phyloP scores from a whole-genome alignment of 805 yeast genomes.

The Wickerhamiella azyma region DNA sequence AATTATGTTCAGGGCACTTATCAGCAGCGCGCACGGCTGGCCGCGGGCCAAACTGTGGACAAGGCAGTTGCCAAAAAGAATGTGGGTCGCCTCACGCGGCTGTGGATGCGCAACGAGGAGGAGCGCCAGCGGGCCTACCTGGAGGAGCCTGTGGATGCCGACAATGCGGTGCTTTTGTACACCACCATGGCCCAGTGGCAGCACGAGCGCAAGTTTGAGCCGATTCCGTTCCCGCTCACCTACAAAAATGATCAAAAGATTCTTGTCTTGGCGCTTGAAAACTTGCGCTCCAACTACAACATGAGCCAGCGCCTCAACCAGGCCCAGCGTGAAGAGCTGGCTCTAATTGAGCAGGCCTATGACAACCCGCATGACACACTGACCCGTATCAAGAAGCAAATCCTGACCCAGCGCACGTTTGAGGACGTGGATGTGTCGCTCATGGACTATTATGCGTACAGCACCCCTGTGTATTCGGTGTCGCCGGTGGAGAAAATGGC shows the following conservation, averaged over 20 bases:
- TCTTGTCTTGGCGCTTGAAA: constrained; percentile 77
- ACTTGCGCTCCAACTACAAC: constrained; percentile 65
- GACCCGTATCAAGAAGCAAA: constrained; percentile 64
- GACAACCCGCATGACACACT: constrained; percentile 93
- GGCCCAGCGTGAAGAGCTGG: constrained; percentile 80
- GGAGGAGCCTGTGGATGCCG: constrained; percentile 70
- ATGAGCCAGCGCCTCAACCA: constrained; percentile 69
- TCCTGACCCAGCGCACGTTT: constrained; percentile 81
- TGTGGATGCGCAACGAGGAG: constrained; percentile 89
- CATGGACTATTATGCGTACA: constrained; percentile 79
- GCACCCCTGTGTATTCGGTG: constrained; percentile 73
- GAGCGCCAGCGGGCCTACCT: constrained; percentile 69
- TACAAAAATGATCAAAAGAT: constrained; percentile 90
- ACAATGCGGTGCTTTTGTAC: constrained; percentile 78
- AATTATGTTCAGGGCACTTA: constrained; percentile 94
- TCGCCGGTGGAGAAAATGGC: constrained; percentile 92
- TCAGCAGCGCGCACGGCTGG: constrained; percentile 76
- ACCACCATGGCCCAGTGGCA: constrained; percentile 86
- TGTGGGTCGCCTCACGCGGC: constrained; percentile 75
- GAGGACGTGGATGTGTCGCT: constrained; percentile 77
- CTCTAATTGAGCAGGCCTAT: constrained; percentile 88
- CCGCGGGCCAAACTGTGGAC: constrained; percentile 83
- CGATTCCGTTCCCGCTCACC: constrained; percentile 87
- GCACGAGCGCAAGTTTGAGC: constrained; percentile 66
- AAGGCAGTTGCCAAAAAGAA: constrained; percentile 90